Percentiles rank a stretch among this genome's conserved stretches.
phyloP scores from a whole-genome alignment of 2,329 filamentous ascomycete species.

The Arachnopeziza araneosa region DNA sequence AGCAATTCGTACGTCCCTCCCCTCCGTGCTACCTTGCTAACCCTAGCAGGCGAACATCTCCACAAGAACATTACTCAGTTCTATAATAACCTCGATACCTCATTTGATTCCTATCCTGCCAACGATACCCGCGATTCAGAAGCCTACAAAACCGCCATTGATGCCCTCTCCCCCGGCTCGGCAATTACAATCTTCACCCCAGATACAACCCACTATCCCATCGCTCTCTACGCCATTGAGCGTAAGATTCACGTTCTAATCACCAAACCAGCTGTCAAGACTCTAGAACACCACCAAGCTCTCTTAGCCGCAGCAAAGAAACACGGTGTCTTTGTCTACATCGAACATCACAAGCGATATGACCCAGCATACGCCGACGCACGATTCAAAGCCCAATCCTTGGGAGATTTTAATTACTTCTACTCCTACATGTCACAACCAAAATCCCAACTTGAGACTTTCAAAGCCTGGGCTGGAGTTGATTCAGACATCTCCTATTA shows the following conservation, averaged over 20 bases:
- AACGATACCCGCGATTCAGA: constrained; percentile 70
- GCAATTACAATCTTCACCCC: constrained; percentile 96
- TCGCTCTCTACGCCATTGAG: constrained; percentile 87
- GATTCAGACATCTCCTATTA: constrained; percentile 96
- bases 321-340: constrained; percentile 79
- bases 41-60: constrained; percentile 65
- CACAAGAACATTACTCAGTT: constrained; percentile 80
- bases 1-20: constrained; percentile 64
- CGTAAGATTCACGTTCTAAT: constrained; percentile 84
- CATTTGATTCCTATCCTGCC: constrained; percentile 76
- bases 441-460: constrained; percentile 28
- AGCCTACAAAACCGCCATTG: constrained; percentile 84
- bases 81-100: constrained; percentile 85
- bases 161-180: constrained; percentile 72
- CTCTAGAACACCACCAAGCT: constrained; percentile 70
- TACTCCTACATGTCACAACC: constrained; percentile 63
- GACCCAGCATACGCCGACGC: constrained; percentile 92
- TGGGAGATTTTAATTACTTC: constrained; percentile 98
- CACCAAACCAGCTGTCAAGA: constrained; percentile 90
- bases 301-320: constrained; percentile 68
- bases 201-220: constrained; percentile 87
- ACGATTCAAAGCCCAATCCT: constrained; percentile 63
- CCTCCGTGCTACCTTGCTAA: background rate
- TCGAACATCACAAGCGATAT: constrained; percentile 96
- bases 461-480: constrained; percentile 56